Percentiles rank a stretch among this genome's conserved stretches.
phyloP scores from a whole-genome alignment of 2,329 filamentous ascomycete genomes.

The Allantophomopsis lycopodina region DNA sequence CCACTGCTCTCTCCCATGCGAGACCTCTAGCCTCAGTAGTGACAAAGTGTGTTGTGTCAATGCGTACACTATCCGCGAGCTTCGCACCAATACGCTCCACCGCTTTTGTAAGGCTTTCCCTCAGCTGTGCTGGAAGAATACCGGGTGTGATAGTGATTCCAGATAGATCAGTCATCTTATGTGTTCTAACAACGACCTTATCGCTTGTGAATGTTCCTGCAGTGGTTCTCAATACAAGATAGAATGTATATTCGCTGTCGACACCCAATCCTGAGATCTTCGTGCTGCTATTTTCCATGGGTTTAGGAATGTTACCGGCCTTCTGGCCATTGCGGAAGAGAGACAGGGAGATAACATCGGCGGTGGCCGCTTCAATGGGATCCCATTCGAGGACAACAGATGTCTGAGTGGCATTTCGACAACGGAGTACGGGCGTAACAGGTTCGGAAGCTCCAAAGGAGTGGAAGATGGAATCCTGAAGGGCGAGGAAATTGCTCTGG shows the following conservation, averaged over 20 bases:
- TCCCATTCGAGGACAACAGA: slow-evolving; percentile 98
- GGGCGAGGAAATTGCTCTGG: slow-evolving; percentile 61
- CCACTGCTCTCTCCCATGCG: slow-evolving; percentile 90
- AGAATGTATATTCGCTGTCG: slow-evolving; percentile 91
- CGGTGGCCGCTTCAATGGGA: slow-evolving; percentile 81
- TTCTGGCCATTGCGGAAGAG: slow-evolving; percentile 95
- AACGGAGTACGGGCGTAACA: slow-evolving; percentile 64
- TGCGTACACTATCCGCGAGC: slow-evolving; percentile 77
- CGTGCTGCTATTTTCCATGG: slow-evolving; percentile 78
- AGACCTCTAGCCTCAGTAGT: slow-evolving; percentile 85
- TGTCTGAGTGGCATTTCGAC: slow-evolving; percentile 97
- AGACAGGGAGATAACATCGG: slow-evolving; percentile 77
- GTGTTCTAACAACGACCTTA: slow-evolving; percentile 73
- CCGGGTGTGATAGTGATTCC: slow-evolving; percentile 92
- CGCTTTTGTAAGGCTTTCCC: slow-evolving; percentile 60
- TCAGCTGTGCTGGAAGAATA: slow-evolving; percentile 59
- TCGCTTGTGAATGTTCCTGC: slow-evolving; percentile 80
- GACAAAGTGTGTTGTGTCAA: slow-evolving; percentile 97
- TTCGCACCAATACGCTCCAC: slow-evolving; percentile 86
- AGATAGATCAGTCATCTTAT: slow-evolving; percentile 96
- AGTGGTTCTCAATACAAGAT: slow-evolving; percentile 79
- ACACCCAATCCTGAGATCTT: slow-evolving; percentile 96
- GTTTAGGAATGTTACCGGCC: slow-evolving; percentile 84
- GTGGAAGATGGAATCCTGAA: slow-evolving; percentile 81
- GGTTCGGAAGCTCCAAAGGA: slow-evolving; percentile 78